Evolutionary conservation across 2,329 filamentous ascomycete species (phyloP).

Genomic region (Tothia fuscella): DNA sequence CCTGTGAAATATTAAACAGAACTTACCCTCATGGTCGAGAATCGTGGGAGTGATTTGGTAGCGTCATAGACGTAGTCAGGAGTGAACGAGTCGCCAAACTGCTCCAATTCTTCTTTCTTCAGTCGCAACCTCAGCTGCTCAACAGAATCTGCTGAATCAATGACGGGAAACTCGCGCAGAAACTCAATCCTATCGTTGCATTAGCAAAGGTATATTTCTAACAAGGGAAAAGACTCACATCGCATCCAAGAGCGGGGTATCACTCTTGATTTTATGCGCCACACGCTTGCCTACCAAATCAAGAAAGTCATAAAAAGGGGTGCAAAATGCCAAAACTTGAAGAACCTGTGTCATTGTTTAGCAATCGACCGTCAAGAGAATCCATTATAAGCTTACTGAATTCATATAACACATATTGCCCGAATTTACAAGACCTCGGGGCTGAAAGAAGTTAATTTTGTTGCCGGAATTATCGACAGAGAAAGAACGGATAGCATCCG

Average conservation of each 20-base stretch:
- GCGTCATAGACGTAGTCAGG: slow-evolving; percentile 94
- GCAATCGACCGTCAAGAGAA: slow-evolving; percentile 12
- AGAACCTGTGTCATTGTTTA: slow-evolving; percentile 54
- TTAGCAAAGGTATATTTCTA: slow-evolving; percentile 12
- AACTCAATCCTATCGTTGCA: slow-evolving; percentile 71
- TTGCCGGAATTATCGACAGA: slow-evolving; percentile 50
- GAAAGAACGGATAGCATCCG: slow-evolving; percentile 66
- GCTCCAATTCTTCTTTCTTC: slow-evolving; percentile 73
- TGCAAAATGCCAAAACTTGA: slow-evolving; percentile 88
- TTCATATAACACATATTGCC: slow-evolving; percentile 99
- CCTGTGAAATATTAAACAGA: slow-evolving; percentile 13
- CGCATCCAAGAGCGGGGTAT: slow-evolving; percentile 85
- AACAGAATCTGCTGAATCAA: slow-evolving; percentile 63
- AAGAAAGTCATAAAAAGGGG: slow-evolving; percentile 88
- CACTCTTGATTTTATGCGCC: slow-evolving; percentile 84
- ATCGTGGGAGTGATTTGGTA: slow-evolving; percentile 74
- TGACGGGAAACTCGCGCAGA: slow-evolving; percentile 78
- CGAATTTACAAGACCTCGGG: slow-evolving; percentile 86
- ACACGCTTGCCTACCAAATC: slow-evolving; percentile 76
- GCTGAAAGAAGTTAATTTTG: slow-evolving; percentile 75
- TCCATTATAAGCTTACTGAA: slow-evolving; percentile 54
- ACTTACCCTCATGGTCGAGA: slow-evolving; percentile 80
- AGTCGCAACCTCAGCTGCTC: slow-evolving; percentile 63
- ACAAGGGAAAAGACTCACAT: slow-evolving; percentile 48
- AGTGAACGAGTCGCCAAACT: slow-evolving; percentile 81